Evolutionary conservation across 129 eudicot genomes (phyloP).

Genomic region (Silybum marianum): DNA sequence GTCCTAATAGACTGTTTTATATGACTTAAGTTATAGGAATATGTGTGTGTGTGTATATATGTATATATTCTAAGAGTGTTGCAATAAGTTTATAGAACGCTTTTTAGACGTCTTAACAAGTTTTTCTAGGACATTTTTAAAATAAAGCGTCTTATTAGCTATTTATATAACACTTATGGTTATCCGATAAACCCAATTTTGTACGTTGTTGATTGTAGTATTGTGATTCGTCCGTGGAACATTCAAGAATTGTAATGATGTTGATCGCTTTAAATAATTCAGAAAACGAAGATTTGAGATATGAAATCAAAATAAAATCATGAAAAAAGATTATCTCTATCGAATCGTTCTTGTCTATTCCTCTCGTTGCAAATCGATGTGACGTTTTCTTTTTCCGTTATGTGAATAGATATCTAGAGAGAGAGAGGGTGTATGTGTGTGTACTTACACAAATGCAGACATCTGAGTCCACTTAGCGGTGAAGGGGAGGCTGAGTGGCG

Average conservation of each 20-base stretch:
- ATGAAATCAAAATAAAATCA: not conserved
- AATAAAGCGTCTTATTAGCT: too few species aligned
- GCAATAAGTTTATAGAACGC: too few species aligned
- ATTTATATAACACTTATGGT: too few species aligned
- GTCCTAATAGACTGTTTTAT: too few species aligned
- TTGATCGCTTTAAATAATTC: not conserved
- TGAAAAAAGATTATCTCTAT: not conserved
- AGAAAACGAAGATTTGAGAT: not conserved
- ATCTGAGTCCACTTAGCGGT: slow-evolving; percentile 65
- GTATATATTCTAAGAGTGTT: too few species aligned
- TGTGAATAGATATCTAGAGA: not conserved
- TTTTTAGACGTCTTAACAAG: too few species aligned
- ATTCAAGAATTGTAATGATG: not conserved
- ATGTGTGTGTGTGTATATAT: too few species aligned
- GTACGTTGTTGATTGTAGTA: too few species aligned
- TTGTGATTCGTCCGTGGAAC: not conserved
- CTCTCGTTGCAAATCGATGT: not conserved
- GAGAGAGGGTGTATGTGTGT: not conserved
- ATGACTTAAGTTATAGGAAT: too few species aligned
- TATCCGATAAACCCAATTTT: too few species aligned
- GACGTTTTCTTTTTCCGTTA: too few species aligned
- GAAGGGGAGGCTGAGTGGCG: slow-evolving; percentile 62
- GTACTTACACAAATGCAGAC: slow-evolving; percentile 41
- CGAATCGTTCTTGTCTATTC: not conserved
- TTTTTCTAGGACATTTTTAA: too few species aligned